Conservation (phyloP, 1,284 basidiomycete genomes). For the Sutorius eximius region DNA sequence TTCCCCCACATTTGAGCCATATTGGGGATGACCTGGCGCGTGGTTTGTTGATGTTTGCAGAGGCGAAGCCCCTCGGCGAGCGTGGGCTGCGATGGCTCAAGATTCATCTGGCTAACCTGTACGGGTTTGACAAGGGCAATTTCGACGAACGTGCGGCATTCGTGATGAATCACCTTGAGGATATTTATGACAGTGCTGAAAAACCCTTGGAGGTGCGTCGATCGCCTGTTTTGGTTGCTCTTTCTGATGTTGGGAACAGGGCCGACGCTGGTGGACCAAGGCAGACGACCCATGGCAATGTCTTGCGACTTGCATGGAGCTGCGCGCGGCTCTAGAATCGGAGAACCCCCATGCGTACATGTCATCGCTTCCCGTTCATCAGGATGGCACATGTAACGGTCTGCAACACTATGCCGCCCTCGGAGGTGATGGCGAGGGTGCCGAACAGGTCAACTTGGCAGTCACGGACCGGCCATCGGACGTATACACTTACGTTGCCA, state of each 20-base stretch:
- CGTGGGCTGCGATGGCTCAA: slow-evolving; percentile 85
- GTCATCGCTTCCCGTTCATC: slow-evolving; percentile 89
- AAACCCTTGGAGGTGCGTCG: slow-evolving; percentile 73
- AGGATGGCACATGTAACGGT: slow-evolving; percentile 99
- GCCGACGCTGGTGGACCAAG: slow-evolving; percentile 83
- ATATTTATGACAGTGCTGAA: slow-evolving; percentile 84
- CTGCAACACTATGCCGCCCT: slow-evolving; percentile 98
- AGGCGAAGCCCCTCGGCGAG: slow-evolving; percentile 77
- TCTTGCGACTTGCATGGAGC: slow-evolving; percentile 88
- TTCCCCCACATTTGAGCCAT: slow-evolving; percentile 95
- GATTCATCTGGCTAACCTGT: slow-evolving; percentile 92
- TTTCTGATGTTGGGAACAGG: slow-evolving; percentile 40
- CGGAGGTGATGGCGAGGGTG: slow-evolving; percentile 89
- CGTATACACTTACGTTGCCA: slow-evolving; percentile 94
- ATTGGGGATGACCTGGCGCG: slow-evolving; percentile 95
- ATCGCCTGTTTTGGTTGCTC: not conserved
- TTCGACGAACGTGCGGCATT: slow-evolving; percentile 90
- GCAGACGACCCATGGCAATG: slow-evolving; percentile 99
- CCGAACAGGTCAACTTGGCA: slow-evolving; percentile 90
- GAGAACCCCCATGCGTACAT: slow-evolving; percentile 71
- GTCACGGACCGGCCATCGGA: slow-evolving; percentile 89
- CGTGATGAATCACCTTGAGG: slow-evolving; percentile 70
- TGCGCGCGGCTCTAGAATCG: slow-evolving; percentile 76
- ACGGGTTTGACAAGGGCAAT: slow-evolving; percentile 93
- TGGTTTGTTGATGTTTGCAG: slow-evolving; percentile 85